Evolutionary conservation across 139 green algal genomes (phyloP), one percentile per base, ranked within the genome.

Genomic region (Chlamydomonas schloesseri): DNA sequence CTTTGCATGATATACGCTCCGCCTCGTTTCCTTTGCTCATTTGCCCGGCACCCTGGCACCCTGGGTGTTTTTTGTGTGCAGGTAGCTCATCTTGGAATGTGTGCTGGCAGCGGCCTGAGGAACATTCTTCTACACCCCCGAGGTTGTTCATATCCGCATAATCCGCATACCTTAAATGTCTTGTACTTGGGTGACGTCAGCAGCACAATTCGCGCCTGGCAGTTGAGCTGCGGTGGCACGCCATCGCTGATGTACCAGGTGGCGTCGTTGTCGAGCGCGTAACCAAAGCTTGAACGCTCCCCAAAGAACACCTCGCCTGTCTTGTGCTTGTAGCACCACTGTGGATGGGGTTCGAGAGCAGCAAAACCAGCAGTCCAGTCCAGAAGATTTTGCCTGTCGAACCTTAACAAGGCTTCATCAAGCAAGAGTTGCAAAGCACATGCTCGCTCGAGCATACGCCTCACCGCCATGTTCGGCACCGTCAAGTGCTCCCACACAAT

Each of bases 291-390:
- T 1, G 34, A 34, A 53, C 14, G 69, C 34, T 53, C 1, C 69
- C 34, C 34, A 31, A 53, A 1, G 15, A 53, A 34, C 34, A 73
- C 69, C 17, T 73, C 2, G 34, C 69, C 34, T 13, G 69, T 73
- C 34, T n/a, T 23, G 65, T 71, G n/a, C n/a, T 5, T 14, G 65
- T 71, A 71, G 65, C 65, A 71, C 65, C 65, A 71, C 65, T 71
- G 65, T n/a, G 2, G 28, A 71, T 13, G 8, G 8, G 42, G 8
- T 13, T 50, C 3, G 28, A 46, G 15, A 71, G 65, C 1, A 71
- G 65, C n/a, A 71, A n/a, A n/a, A 31, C n/a, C 65, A 42, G n/a
- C 65, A 42, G n/a, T n/a, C n/a, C n/a, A n/a, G n/a, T n/a, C n/a
- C n/a, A n/a, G n/a, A n/a, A n/a, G n/a, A n/a, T n/a, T n/a, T n/a